Conservation (phyloP, 345 rosid species). For the Cardamine resedifolia region DNA sequence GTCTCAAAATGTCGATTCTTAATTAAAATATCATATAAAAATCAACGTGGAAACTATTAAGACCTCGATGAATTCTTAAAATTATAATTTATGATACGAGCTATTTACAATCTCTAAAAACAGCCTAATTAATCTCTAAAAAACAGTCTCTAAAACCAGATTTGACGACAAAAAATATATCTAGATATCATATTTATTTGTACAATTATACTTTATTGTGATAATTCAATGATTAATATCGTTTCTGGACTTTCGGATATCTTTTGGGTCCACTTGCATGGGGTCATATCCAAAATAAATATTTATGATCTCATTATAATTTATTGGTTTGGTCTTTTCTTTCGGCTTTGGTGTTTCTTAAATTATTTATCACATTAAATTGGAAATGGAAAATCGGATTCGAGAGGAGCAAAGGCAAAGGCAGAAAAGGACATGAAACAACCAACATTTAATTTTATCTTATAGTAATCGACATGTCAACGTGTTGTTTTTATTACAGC, state of each 20-base stretch:
- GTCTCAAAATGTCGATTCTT: neutral
- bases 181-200: neutral
- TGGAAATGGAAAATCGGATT: constrained; percentile 7
- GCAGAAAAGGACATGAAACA: constrained; percentile 40
- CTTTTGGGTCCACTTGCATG: constrained; percentile 28
- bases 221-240: neutral
- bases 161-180: neutral
- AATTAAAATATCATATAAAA: neutral
- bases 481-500: constrained; percentile 28
- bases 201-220: neutral
- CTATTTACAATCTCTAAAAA: neutral
- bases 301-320: constrained; percentile 21
- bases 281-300: constrained; percentile 29
- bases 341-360: constrained; percentile 6
- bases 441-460: constrained; percentile 37
- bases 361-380: constrained; percentile 11
- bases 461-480: constrained; percentile 26
- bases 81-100: neutral
- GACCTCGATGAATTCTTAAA: neutral
- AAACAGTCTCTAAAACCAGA: neutral
- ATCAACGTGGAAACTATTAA: neutral
- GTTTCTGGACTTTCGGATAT: constrained; percentile 8
- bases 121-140: neutral
- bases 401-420: constrained; percentile 11
- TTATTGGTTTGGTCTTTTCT: constrained; percentile 27